Evolutionary conservation across 495 filamentous ascomycete genomes (phyloP), one percentile per base, ranked within the genome.

Genomic region (Achaetomiella virescens): DNA sequence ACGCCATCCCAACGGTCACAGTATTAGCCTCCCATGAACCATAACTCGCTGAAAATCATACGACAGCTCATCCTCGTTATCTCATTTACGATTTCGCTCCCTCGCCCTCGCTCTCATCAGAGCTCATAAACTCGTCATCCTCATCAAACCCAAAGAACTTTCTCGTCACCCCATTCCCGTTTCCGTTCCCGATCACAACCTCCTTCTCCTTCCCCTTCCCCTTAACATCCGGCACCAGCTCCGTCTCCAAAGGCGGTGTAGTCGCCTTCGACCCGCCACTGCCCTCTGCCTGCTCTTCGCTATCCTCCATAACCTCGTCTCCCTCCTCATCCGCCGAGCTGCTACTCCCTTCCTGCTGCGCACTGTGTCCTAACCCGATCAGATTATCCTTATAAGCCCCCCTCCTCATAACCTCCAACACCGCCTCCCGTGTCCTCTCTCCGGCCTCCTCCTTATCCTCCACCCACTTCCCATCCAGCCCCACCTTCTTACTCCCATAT

Each of bases 81-180:
- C 37, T 22, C 49, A 24, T 6, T 50, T 17, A 60, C 8, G 33
- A 24, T 29, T 57, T 62, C 17, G 47, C 61, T 7, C 61, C 67
- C 14, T 67, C 62, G 27, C 72, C 66, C 25, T 72, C 66, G 21
- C 77, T 78, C 45, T 84, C 85, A 0, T 85, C 85, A 37, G 83
- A 80, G 61, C 84, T 92, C 85, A 91, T 89, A 54, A 89, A 92
- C 61, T 93, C 91, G 57, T 91, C 87, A 53, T 96, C 91, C 41
- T 93, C 90, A 66, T 96, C 91, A 63, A 93, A 96, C 3, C 90
- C 90, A 58, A 88, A 83, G 65, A 88, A 93, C 10, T 73, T 82
- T 58, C 74, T 63, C 1, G 37, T 48, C 31, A 51, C 17, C 66
- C 31, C 70, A 44, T 66, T 76, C 55, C 56, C 78, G 62, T 65